Evolutionary conservation across 2,329 filamentous ascomycete species (phyloP).

Genomic region (Pseudogymnoascus sp.): DNA sequence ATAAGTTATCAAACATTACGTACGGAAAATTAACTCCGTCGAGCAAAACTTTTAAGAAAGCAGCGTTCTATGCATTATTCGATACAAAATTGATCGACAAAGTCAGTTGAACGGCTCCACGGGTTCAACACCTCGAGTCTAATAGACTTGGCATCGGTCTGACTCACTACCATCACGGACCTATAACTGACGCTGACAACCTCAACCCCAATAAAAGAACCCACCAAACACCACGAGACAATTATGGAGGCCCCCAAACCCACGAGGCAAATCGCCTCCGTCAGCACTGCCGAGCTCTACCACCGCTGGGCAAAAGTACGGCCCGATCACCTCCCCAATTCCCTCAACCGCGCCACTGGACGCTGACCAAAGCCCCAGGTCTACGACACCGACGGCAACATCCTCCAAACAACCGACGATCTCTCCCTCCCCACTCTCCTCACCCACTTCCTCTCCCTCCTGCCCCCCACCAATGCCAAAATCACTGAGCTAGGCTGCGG

Average conservation of each 20-base stretch:
- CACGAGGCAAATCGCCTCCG: constrained; percentile 21
- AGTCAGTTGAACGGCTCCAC: neutral
- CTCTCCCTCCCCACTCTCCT: constrained; percentile 44
- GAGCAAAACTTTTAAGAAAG: neutral
- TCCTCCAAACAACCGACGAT: constrained; percentile 56
- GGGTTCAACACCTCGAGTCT: neutral
- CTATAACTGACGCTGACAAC: neutral
- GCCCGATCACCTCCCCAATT: neutral
- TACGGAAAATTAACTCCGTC: neutral
- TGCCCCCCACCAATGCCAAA: constrained; percentile 30
- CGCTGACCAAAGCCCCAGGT: constrained; percentile 27
- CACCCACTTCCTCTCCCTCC: constrained; percentile 36
- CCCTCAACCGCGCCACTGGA: constrained; percentile 14
- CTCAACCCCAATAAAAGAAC: neutral
- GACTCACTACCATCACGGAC: neutral
- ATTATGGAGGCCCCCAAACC: neutral
- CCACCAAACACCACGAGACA: neutral
- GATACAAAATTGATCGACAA: neutral
- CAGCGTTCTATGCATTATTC: neutral
- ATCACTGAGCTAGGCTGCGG: constrained; percentile 55
- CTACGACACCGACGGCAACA: constrained; percentile 59
- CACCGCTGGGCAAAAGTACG: constrained; percentile 36
- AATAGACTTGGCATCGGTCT: neutral
- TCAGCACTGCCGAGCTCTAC: constrained; percentile 38
- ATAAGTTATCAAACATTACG: neutral